Conservation (phyloP, 768 basidiomycete species). For the Auricularia sp. region DNA sequence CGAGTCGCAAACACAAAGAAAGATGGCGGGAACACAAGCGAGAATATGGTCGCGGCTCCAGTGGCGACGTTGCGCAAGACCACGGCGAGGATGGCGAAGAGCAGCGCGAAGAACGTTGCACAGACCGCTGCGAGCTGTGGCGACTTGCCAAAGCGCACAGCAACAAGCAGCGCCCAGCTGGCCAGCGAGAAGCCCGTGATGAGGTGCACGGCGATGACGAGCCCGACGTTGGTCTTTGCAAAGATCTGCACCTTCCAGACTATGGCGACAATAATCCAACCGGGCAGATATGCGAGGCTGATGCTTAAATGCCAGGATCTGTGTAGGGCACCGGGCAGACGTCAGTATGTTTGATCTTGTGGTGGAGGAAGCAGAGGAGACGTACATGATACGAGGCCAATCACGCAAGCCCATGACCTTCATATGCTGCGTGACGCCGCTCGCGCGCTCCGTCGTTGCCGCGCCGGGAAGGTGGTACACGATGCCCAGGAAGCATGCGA, state of each 20-base stretch:
- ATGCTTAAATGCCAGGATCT: conserved; percentile 59
- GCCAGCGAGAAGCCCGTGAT: conserved; percentile 46
- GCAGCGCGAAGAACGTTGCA: conserved; percentile 53
- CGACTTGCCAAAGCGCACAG: conserved; percentile 61
- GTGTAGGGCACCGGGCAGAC: no score
- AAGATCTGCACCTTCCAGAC: conserved; percentile 65
- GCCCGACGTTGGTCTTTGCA: conserved; percentile 42
- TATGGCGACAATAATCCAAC: conserved; percentile 59
- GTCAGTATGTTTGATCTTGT: background rate
- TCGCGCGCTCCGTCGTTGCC: conserved; percentile 55
- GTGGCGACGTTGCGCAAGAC: conserved; percentile 36
- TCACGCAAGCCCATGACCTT: conserved; percentile 73
- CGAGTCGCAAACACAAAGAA: conserved; percentile 67
- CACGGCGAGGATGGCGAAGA: conserved; percentile 58
- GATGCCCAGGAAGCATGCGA: conserved; percentile 62
- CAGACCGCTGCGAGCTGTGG: conserved; percentile 61
- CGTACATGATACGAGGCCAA: conserved; percentile 53
- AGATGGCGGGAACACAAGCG: conserved; percentile 63
- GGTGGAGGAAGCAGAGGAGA: background rate
- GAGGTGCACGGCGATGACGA: conserved; percentile 56
- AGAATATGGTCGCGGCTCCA: conserved; percentile 48
- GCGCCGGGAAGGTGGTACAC: conserved; percentile 71
- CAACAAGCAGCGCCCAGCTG: conserved; percentile 63
- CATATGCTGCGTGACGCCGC: conserved; percentile 57
- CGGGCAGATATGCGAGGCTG: conserved; percentile 61